Percentiles rank a stretch among this genome's conserved stretches.
Evolutionary conservation across 345 rosid genomes (phyloP).

Genomic region (Gossypium raimondii): DNA sequence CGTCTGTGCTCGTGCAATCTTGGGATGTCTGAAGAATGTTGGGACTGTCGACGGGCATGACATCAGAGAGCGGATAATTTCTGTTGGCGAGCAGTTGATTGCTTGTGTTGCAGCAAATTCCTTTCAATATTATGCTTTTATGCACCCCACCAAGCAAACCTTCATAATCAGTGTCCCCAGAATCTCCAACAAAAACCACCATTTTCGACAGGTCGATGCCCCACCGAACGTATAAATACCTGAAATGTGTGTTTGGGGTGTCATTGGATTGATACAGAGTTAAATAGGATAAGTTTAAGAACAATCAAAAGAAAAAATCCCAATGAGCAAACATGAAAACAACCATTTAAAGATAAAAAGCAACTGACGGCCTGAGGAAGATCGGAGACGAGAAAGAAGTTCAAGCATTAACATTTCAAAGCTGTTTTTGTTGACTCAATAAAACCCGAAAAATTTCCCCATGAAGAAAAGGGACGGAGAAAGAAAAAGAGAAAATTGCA

Average conservation of each 20-base stretch:
- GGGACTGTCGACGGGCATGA: slow-evolving; percentile 62
- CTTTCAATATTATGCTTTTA: slow-evolving; percentile 65
- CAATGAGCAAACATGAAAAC: neutral
- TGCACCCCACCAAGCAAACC: slow-evolving; percentile 87
- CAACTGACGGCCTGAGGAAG: neutral
- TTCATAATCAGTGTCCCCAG: slow-evolving; percentile 95
- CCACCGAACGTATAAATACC: slow-evolving; percentile 92
- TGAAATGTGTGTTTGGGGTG: slow-evolving; percentile 22
- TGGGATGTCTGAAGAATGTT: slow-evolving; percentile 52
- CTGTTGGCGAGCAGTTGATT: slow-evolving; percentile 57
- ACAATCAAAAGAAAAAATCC: too few relatives aligned
- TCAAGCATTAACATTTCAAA: neutral
- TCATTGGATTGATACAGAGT: neutral
- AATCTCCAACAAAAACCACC: slow-evolving; percentile 87
- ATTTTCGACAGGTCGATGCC: slow-evolving; percentile 75
- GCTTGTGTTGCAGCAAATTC: slow-evolving; percentile 49
- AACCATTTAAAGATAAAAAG: neutral
- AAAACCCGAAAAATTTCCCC: too few relatives aligned
- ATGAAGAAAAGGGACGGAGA: too few relatives aligned
- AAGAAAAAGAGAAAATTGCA: neutral
- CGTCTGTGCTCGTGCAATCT: slow-evolving; percentile 37
- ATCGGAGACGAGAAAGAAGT: neutral
- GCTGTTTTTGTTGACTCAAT: too few relatives aligned
- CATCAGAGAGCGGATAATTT: slow-evolving; percentile 80
- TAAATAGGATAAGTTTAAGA: neutral